phyloP scores from a whole-genome alignment of 2,329 filamentous ascomycete genomes.

The Podosphaera fusca region DNA sequence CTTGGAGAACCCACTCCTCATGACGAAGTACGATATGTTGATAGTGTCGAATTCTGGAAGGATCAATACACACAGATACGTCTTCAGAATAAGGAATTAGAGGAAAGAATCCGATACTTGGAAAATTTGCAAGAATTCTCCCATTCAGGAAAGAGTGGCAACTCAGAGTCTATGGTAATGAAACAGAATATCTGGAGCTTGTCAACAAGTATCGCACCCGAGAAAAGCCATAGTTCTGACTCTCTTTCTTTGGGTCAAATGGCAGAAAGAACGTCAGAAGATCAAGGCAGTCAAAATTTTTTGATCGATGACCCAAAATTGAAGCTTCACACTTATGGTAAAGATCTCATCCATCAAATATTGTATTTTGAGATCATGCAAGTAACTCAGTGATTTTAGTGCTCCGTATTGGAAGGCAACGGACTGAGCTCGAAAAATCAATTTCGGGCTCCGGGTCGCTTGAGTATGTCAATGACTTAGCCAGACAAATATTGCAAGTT shows the following conservation, averaged over 20 bases:
- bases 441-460: conserved; percentile 4
- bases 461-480: conserved; percentile 6
- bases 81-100: conserved; percentile 8
- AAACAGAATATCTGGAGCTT: not conserved
- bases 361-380: not conserved
- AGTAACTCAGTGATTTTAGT: conserved; percentile 4
- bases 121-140: conserved; percentile 5
- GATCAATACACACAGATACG: conserved; percentile 9
- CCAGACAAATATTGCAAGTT: conserved; percentile 2
- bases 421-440: not conserved
- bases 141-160: not conserved
- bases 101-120: conserved; percentile 7
- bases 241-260: not conserved
- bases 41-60: conserved; percentile 13
- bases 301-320: not conserved
- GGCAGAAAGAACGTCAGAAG: not conserved
- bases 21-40: conserved; percentile 9
- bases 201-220: not conserved
- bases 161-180: not conserved
- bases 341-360: not conserved
- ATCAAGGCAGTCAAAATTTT: not conserved
- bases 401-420: conserved; percentile 5
- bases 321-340: conserved; percentile 5
- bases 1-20: not conserved
- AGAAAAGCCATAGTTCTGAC: not conserved